Conservation (phyloP, 257 asterid species). For the Eucommia ulmoides region DNA sequence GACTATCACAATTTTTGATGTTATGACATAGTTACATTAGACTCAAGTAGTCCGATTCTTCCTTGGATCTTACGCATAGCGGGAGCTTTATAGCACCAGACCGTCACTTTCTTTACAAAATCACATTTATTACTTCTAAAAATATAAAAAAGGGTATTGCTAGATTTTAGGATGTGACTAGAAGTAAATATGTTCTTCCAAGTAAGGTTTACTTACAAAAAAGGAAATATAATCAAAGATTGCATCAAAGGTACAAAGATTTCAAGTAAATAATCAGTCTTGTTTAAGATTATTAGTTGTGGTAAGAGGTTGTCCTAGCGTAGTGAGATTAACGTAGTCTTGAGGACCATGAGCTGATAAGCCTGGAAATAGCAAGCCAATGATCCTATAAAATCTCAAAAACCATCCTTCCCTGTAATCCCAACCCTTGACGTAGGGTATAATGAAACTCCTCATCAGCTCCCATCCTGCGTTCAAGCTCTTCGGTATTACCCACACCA, state of each 20-base stretch:
- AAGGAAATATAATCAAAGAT: no score
- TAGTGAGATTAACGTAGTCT: conserved; percentile 52
- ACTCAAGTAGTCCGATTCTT: background rate
- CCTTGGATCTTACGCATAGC: background rate
- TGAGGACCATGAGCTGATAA: conserved; percentile 31
- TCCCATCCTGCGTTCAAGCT: conserved; percentile 30
- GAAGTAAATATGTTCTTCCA: background rate
- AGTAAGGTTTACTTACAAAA: background rate
- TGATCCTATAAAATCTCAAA: conserved; percentile 24
- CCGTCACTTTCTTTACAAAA: no score
- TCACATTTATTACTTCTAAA: no score
- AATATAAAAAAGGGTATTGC: background rate
- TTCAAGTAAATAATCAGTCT: background rate
- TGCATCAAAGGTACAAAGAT: background rate
- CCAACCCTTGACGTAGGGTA: conserved; percentile 32
- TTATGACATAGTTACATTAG: background rate
- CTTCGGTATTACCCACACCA: conserved; percentile 33
- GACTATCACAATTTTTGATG: no score
- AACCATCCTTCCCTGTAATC: conserved; percentile 44
- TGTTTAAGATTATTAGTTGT: conserved; percentile 7
- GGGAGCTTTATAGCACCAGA: no score
- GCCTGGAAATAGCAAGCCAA: conserved; percentile 42
- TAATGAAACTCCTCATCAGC: conserved; percentile 39
- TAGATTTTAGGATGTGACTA: background rate
- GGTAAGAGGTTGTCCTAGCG: conserved; percentile 26